Conservation (phyloP, 2,329 filamentous ascomycete species). For the Lasiodiplodia citricola region DNA sequence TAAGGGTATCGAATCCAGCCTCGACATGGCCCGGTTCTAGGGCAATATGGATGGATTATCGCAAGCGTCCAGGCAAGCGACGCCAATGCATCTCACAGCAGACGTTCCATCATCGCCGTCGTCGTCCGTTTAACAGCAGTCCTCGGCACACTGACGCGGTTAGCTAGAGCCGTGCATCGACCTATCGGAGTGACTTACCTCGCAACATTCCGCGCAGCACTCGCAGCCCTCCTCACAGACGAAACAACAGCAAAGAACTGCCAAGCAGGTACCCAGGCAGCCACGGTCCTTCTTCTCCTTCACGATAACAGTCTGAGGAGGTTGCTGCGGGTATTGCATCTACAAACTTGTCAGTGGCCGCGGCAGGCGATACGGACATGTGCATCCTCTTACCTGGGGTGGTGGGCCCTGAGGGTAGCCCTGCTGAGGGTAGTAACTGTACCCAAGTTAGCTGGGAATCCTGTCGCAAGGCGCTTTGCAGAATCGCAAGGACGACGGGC, state of each 20-base stretch:
- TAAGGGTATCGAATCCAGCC: constrained; percentile 25
- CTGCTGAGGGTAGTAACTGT: constrained; percentile 29
- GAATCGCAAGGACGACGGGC: constrained; percentile 30
- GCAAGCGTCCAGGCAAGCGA: constrained; percentile 1
- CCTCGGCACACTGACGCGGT: constrained; percentile 36
- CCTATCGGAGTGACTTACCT: constrained; percentile 47
- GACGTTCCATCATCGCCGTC: background rate
- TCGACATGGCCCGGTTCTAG: background rate
- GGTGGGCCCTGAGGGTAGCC: constrained; percentile 27
- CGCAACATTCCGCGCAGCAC: constrained; percentile 67
- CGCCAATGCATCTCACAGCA: background rate
- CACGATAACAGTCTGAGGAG: constrained; percentile 47
- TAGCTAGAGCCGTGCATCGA: constrained; percentile 22
- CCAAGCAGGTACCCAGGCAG: constrained; percentile 59
- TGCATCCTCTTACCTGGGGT: background rate
- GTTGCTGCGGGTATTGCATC: constrained; percentile 59
- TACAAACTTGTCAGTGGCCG: constrained; percentile 28
- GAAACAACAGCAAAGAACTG: constrained; percentile 67
- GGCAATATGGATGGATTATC: background rate
- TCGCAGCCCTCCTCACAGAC: constrained; percentile 68
- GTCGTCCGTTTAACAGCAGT: constrained; percentile 36
- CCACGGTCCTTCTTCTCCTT: constrained; percentile 57
- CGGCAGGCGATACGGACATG: background rate
- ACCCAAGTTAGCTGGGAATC: background rate
- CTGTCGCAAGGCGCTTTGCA: background rate